Evolutionary conservation across 73 alveolate genomes (phyloP).

Genomic region (Tetrahymena thermophila): DNA sequence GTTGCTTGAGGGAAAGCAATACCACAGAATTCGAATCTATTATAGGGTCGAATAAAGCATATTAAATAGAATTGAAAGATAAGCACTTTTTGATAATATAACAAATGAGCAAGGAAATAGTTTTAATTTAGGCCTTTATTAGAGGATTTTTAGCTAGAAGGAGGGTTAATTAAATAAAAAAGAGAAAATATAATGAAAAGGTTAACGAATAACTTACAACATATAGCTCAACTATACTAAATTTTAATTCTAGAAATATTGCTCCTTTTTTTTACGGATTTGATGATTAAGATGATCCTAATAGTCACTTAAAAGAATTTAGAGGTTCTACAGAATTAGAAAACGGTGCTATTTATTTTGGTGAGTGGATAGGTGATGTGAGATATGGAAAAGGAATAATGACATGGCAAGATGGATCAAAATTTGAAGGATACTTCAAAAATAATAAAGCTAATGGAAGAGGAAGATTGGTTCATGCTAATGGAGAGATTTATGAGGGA

Average conservation of each 20-base stretch:
- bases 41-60: background rate
- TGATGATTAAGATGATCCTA: slow-evolving; percentile 33
- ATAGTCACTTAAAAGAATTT: slow-evolving; percentile 10
- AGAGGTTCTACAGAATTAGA: slow-evolving; percentile 45
- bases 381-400: slow-evolving; percentile 40
- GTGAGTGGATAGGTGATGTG: slow-evolving; percentile 45
- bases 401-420: slow-evolving; percentile 46
- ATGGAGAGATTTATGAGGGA: slow-evolving; percentile 55
- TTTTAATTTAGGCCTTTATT: background rate
- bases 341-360: slow-evolving; percentile 47
- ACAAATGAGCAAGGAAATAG: background rate
- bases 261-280: slow-evolving; percentile 21
- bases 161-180: background rate
- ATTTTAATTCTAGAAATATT: background rate
- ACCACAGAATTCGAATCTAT: background rate
- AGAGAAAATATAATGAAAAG: slow-evolving; percentile 13
- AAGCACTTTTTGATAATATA: background rate
- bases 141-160: background rate
- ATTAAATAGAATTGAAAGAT: background rate
- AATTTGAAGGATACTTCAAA: slow-evolving; percentile 49
- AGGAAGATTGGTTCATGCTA: slow-evolving; percentile 53
- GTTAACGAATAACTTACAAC: slow-evolving; percentile 26
- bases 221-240: slow-evolving; percentile 10
- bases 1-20: background rate
- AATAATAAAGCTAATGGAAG: slow-evolving; percentile 44